Evolutionary conservation across 306 rosid species (phyloP).

Genomic region (Acacia melanoxylon): DNA sequence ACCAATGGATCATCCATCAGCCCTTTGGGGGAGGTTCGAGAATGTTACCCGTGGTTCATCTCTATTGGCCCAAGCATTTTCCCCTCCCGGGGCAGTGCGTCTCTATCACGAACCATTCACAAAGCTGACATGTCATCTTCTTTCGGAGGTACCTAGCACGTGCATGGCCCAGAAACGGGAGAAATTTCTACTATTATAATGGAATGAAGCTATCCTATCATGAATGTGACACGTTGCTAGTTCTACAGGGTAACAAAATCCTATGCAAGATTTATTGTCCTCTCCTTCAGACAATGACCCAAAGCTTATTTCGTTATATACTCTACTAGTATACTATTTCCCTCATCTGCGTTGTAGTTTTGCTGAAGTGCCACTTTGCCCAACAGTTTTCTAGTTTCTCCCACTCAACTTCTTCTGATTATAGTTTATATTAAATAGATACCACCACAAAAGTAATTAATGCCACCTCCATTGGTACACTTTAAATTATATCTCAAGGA

Average conservation of each 20-base stretch:
- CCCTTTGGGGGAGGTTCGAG: conserved; percentile 12
- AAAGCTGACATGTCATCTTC: background rate
- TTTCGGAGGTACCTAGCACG: background rate
- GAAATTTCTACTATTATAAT: background rate
- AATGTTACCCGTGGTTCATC: conserved; percentile 24
- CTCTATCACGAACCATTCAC: background rate
- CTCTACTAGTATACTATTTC: background rate
- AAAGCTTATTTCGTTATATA: background rate
- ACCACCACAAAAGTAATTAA: no score
- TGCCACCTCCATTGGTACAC: no score
- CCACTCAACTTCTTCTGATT: background rate
- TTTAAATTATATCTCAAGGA: no score
- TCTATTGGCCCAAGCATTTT: conserved; percentile 7
- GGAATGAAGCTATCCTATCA: background rate
- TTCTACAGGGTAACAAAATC: background rate
- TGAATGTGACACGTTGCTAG: conserved; percentile 36
- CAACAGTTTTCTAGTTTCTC: background rate
- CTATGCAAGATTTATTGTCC: background rate
- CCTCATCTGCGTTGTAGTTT: background rate
- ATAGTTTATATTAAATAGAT: no score
- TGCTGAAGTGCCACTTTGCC: background rate
- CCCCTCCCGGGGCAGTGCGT: background rate
- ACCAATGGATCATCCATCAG: background rate
- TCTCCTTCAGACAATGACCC: background rate
- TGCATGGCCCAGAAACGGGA: background rate